Conservation (phyloP, 2,329 filamentous ascomycete genomes). For the Ophiostoma sp. region DNA sequence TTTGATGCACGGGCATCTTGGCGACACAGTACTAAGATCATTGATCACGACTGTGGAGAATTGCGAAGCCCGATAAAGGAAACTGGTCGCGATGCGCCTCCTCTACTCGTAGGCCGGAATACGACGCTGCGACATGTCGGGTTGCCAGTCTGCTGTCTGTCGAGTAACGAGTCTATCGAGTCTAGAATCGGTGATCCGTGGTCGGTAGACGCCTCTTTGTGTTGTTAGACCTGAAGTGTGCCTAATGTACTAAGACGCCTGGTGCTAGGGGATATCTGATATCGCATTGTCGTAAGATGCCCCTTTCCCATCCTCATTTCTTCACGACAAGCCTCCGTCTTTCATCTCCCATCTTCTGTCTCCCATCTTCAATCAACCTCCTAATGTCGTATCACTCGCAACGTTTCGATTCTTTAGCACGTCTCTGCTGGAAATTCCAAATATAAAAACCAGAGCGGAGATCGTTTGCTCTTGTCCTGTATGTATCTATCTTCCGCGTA, state of each 20-base stretch:
- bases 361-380: no score
- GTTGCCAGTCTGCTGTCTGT: background rate
- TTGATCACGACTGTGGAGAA: background rate
- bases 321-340: no score
- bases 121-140: background rate
- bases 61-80: background rate
- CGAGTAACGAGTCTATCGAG: background rate
- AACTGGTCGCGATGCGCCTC: background rate
- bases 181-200: background rate
- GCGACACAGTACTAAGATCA: background rate
- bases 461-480: background rate
- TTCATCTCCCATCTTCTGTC: no score
- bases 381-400: no score
- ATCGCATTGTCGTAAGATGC: no score
- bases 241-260: background rate
- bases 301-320: no score
- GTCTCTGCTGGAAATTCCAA: background rate
- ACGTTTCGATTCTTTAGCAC: no score
- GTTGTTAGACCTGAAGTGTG: slow-evolving; percentile 1
- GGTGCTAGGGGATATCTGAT: no score
- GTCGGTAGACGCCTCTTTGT: background rate
- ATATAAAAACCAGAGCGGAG: background rate
- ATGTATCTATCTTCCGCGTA: no score
- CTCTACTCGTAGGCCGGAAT: background rate
- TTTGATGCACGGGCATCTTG: background rate